Conservation (phyloP, 805 yeast species). For the Priceomyces haplophilus region DNA sequence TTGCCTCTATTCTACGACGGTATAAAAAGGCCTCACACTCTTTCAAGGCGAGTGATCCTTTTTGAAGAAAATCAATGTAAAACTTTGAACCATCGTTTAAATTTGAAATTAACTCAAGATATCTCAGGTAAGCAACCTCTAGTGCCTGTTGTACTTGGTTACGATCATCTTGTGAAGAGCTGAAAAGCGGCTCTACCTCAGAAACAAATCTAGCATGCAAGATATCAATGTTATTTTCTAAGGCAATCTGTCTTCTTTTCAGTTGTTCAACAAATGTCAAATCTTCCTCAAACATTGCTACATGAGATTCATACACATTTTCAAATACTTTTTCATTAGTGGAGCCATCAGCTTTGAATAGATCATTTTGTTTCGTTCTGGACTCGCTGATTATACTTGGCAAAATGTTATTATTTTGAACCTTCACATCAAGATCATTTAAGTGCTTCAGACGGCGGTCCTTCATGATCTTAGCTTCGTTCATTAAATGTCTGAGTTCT, state of each 20-base stretch:
- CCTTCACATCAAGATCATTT: slow-evolving; percentile 42
- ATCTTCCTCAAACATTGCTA: slow-evolving; percentile 50
- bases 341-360: slow-evolving; percentile 14
- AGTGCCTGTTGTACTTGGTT: slow-evolving; percentile 50
- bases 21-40: slow-evolving; percentile 54
- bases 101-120: slow-evolving; percentile 55
- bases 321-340: slow-evolving; percentile 33
- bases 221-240: slow-evolving; percentile 38
- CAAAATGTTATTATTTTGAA: slow-evolving; percentile 46
- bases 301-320: slow-evolving; percentile 37
- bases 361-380: slow-evolving; percentile 20
- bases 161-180: slow-evolving; percentile 33
- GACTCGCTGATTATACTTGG: slow-evolving; percentile 52
- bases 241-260: slow-evolving; percentile 26
- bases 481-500: slow-evolving; percentile 34
- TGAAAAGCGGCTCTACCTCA: slow-evolving; percentile 14
- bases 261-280: slow-evolving; percentile 42
- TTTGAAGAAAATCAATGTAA: slow-evolving; percentile 57
- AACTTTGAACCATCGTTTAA: slow-evolving; percentile 68
- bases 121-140: slow-evolving; percentile 49
- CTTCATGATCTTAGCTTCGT: slow-evolving; percentile 29
- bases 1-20: slow-evolving; percentile 50
- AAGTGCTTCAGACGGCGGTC: slow-evolving; percentile 38
- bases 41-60: slow-evolving; percentile 41
- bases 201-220: slow-evolving; percentile 29